A percentile compares a stretch with the other conserved stretches of the same genome.
Conservation (phyloP, 129 eudicot species). For the Flaveria robusta region DNA sequence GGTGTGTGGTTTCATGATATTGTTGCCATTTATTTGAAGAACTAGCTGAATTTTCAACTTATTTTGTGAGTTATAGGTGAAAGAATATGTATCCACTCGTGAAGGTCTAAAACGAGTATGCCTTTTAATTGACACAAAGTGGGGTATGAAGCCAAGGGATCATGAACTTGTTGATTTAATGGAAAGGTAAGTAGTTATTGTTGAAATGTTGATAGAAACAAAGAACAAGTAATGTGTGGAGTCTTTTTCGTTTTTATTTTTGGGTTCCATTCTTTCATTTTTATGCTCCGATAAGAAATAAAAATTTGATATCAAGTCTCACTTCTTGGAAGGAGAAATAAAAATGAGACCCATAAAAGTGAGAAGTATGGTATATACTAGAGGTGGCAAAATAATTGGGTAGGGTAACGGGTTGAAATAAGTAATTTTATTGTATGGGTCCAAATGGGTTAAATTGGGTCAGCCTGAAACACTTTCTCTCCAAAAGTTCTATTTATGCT, state of each 20-base stretch:
- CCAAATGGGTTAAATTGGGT: neutral
- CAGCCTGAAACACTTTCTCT: neutral
- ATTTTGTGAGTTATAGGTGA: constrained; percentile 55
- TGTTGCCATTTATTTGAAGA: constrained; percentile 4
- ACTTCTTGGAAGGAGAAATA: neutral
- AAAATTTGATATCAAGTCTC: constrained; percentile 10
- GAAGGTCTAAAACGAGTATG: constrained; percentile 84
- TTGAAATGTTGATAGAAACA: neutral
- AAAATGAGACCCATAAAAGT: neutral
- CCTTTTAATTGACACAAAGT: constrained; percentile 91
- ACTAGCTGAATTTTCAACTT: constrained; percentile 1
- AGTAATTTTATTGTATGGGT: neutral
- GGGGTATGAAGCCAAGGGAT: constrained; percentile 98
- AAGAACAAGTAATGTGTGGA: neutral
- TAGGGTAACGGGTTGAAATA: neutral
- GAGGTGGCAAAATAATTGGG: neutral
- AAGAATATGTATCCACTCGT: constrained; percentile 90
- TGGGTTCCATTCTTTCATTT: neutral
- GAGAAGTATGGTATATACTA: constrained; percentile 6
- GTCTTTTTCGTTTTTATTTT: neutral
- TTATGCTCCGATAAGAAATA: constrained; percentile 8
- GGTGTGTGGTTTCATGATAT: neutral
- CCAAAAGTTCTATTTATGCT: neutral
- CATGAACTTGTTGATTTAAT: constrained; percentile 79
- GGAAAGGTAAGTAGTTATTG: constrained; percentile 59